Conservation (phyloP, 805 yeast genomes). For the Metschnikowia lachancei region DNA sequence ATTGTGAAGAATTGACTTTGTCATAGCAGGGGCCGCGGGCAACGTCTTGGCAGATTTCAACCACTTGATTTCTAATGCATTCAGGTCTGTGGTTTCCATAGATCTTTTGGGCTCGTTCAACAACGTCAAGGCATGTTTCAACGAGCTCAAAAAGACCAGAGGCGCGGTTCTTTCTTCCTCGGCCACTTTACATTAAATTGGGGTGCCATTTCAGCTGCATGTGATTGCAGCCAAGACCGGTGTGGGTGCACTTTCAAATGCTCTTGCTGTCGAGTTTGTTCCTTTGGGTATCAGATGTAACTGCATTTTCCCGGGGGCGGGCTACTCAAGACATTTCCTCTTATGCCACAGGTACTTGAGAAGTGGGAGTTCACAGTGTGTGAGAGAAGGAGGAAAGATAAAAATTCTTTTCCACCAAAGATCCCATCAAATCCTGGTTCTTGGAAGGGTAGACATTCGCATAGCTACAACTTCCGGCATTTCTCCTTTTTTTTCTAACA, state of each 20-base stretch:
- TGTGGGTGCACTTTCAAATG: conserved; percentile 79
- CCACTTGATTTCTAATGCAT: conserved; percentile 78
- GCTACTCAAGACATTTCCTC: too few species aligned
- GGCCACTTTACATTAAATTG: conserved; percentile 87
- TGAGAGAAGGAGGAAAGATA: too few species aligned
- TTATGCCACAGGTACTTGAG: too few species aligned
- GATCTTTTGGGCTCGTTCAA: conserved; percentile 88
- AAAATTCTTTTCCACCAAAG: too few species aligned
- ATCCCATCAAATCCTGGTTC: too few species aligned
- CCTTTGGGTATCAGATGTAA: conserved; percentile 83
- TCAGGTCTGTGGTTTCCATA: conserved; percentile 81
- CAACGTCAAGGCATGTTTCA: conserved; percentile 79
- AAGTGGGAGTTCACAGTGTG: too few species aligned
- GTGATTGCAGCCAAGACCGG: conserved; percentile 97
- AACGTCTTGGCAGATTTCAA: conserved; percentile 81
- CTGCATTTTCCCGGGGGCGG: conserved; percentile 91
- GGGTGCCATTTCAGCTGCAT: conserved; percentile 84
- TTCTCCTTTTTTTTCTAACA: too few species aligned
- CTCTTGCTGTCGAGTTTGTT: conserved; percentile 87
- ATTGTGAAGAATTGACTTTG: conserved; percentile 79
- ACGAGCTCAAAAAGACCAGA: conserved; percentile 58
- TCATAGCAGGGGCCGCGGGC: conserved; percentile 96
- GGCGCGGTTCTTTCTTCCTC: conserved; percentile 78
- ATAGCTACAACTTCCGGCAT: too few species aligned
- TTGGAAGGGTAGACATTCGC: too few species aligned